Evolutionary conservation across 305 asterid genomes (phyloP), one percentile per base, ranked within the genome.

Genomic region (Solanum hybrid): DNA sequence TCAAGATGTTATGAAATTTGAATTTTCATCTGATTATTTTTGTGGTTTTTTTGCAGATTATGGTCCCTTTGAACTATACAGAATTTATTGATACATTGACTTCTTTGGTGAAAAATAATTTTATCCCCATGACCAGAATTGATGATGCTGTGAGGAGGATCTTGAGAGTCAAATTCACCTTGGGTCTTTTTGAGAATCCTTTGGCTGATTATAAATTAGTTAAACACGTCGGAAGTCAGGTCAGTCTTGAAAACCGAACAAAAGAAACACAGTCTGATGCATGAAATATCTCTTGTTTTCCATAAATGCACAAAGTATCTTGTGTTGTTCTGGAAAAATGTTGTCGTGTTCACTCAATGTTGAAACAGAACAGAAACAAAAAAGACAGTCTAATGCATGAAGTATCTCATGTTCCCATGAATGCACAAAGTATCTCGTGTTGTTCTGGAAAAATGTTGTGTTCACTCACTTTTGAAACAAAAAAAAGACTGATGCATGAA

Each of bases 61-160:
- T 94, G 96, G 91, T 92, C 36, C 94, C 96, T 34, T 85, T 85
- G 86, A 92, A 92, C 87, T 81, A 91, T 76, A 90, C 90, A 2
- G 94, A 93, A 80, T 94, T 94, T 35, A 90, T 87, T 35, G 92
- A 90, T 75, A 89, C 51, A 13, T 89, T 94, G 27, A 88, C 91
- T 3, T 86, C 89, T 4, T 89, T 92, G 77, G 96, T 94, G 89
- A 88, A 93, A 22, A 92, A 89, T 40, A 91, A 93, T 22, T 86
- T 80, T 60, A 85, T 92, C 34, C 92, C 94, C 1, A 84, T 91
- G 88, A 91, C 93, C 78, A 90, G 94, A 80, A 92, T 93, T 72
- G 90, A 93, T 87, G 95, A 92, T 91, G 93, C 95, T 5, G 93
- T 93, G 6, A 89, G 71, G 34, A 93, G 95, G 79, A 93, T 93